These are phyloP conservation scores for Aspergillus ibericus DNA, from an alignment of 2,329 filamentous ascomycete genomes.

Conservation along the genomic window DNA sequence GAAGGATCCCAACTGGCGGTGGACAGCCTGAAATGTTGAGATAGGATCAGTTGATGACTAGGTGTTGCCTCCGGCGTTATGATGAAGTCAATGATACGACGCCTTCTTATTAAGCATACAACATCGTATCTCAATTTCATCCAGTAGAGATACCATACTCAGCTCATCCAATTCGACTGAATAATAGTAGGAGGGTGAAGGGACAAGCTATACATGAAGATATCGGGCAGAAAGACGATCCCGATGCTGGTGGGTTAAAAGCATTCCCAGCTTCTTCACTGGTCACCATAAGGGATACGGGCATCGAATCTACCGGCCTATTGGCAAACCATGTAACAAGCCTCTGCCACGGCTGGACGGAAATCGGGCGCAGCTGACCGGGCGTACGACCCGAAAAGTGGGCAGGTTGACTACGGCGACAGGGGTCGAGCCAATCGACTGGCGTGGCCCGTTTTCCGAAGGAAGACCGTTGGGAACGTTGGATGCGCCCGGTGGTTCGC, in stretches of 20 bases:
- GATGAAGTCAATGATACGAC: not conserved
- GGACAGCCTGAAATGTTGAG: not conserved
- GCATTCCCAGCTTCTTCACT: no score
- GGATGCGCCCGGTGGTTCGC: not conserved
- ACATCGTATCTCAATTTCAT: no score
- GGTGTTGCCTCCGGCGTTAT: no score
- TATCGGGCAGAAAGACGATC: no score
- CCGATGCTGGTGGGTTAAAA: no score
- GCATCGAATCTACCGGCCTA: not conserved
- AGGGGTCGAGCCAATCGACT: not conserved
- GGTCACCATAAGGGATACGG: not conserved
- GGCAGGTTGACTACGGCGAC: not conserved
- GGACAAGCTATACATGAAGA: no score
- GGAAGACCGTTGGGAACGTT: not conserved
- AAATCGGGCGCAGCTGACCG: not conserved
- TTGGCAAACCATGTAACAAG: not conserved
- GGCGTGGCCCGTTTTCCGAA: not conserved
- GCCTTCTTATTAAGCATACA: no score
- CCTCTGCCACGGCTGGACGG: not conserved
- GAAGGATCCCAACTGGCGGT: constrained; percentile 15
- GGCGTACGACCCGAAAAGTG: not conserved
- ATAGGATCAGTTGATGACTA: no score
- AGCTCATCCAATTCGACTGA: no score
- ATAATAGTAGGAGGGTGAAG: no score
- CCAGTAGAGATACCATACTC: no score